Evolutionary conservation across 2,329 filamentous ascomycete genomes (phyloP), one percentile per base, ranked within the genome.

Genomic region (Sporothrix dimorphospora): DNA sequence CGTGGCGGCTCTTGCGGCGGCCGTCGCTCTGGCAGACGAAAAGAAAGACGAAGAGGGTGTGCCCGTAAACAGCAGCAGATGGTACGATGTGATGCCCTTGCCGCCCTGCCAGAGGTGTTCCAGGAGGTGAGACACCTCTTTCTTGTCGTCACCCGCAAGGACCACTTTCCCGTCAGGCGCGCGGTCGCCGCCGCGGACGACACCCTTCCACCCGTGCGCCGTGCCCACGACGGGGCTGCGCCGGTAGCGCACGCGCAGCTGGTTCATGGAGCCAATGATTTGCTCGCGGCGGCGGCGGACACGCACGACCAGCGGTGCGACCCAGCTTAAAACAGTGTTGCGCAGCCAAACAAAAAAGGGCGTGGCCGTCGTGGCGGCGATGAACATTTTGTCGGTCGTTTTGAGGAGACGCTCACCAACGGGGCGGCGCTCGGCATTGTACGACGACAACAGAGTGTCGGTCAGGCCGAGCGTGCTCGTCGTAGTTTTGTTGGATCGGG

Each of bases 111-210:
- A 73, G 6, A 73, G 16, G 12, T 38, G 45, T 7, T 59, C 53
- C 2, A 73, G 69, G 40, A 73, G 61, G 19, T 47, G 40, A 40
- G 68, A 70, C 21, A 38, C 27, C 24, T 40, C 42, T 6, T 47
- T 47, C 6, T 38, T 4, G 8, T 72, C 75, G 0, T 49, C 69
- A 12, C 55, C 73, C 57, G 51, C 30, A 0, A 82, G 38, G 16
- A 27, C 3, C 14, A 45, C 71, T 66, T 73, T 75, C 4, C 81
- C 81, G 72, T 85, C 82, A 0, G 82, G 82, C 4, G 84, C 78
- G 16, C 86, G 81, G 75, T 86, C 83, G 1, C 86, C 86, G 42
- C 84, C 84, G 57, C 80, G 79, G 2, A 87, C 74, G 0, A 75
- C 76, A 0, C 83, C 82, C 1, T 72, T 74, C 59, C 78, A 80